Percentiles rank a stretch among this genome's conserved stretches.
Evolutionary conservation across 2,329 filamentous ascomycete species (phyloP).

Genomic region (Chrysoporthe cubensis): DNA sequence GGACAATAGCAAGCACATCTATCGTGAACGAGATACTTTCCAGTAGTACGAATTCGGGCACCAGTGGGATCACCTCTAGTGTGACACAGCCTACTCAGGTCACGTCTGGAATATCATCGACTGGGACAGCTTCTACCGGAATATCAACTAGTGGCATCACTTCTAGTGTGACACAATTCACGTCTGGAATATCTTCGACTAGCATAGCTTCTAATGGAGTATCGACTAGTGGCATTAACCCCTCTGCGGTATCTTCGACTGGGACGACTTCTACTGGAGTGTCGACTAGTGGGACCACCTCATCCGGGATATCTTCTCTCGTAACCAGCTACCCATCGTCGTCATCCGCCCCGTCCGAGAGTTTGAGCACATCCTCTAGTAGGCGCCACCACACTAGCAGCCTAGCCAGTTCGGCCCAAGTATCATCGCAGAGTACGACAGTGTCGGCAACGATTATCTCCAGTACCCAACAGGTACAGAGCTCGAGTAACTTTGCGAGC

Average conservation of each 20-base stretch:
- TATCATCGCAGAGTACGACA: not conserved
- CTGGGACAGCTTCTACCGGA: not conserved
- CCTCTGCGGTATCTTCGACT: too few species aligned
- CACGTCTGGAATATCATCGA: not conserved
- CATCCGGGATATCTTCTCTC: not conserved
- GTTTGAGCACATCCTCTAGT: not conserved
- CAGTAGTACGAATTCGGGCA: not conserved
- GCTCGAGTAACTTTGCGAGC: not conserved
- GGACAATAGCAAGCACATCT: not conserved
- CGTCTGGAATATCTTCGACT: too few species aligned
- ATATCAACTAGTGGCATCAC: not conserved
- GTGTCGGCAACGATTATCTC: not conserved
- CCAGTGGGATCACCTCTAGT: not conserved
- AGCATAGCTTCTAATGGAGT: too few species aligned
- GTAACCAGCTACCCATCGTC: not conserved
- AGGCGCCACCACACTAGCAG: not conserved
- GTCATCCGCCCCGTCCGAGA: not conserved
- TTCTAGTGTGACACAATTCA: too few species aligned
- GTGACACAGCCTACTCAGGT: not conserved
- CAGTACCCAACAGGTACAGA: not conserved
- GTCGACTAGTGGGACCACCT: not conserved
- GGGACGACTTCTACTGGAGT: too few species aligned
- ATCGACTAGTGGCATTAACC: too few species aligned
- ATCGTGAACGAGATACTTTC: not conserved
- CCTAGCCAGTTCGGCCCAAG: not conserved